These are phyloP conservation scores for Albifimbria verrucaria DNA, from an alignment of 2,329 filamentous ascomycete genomes.

Conservation along the genomic window DNA sequence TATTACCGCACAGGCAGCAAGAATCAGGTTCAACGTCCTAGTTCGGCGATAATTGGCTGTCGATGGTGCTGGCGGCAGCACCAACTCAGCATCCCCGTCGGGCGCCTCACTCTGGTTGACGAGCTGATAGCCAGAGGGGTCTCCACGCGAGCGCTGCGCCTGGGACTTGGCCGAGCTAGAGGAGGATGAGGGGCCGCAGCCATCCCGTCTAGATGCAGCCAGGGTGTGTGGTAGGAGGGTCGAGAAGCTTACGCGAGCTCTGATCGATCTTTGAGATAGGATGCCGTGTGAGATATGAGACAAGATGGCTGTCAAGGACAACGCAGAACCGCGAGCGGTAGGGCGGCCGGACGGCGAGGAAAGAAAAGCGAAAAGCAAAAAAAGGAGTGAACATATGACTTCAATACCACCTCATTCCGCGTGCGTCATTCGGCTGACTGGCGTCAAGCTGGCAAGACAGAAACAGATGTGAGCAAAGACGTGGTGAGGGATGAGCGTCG, in stretches of 20 bases:
- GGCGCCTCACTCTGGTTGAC: conserved; percentile 29
- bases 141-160: conserved; percentile 8
- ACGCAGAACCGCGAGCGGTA: too few relatives aligned
- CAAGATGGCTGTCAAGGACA: not conserved
- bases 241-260: too few relatives aligned
- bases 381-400: not conserved
- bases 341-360: too few relatives aligned
- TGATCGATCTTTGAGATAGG: too few relatives aligned
- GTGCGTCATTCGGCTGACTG: not conserved
- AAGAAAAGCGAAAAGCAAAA: not conserved
- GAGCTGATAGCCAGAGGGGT: conserved; percentile 25
- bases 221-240: too few relatives aligned
- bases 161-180: conserved; percentile 15
- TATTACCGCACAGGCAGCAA: conserved; percentile 31
- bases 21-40: conserved; percentile 24
- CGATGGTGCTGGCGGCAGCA: conserved; percentile 12
- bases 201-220: not conserved
- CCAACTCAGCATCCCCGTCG: conserved; percentile 10
- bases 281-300: too few relatives aligned
- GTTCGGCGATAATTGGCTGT: conserved; percentile 21
- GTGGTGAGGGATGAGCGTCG: not conserved
- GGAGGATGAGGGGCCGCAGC: not conserved
- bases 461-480: not conserved
- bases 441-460: too few relatives aligned
- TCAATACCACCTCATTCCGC: not conserved